These are phyloP conservation scores for Rutstroemia sp. DNA, from an alignment of 2,329 filamentous ascomycete species.

Conservation along the genomic window DNA sequence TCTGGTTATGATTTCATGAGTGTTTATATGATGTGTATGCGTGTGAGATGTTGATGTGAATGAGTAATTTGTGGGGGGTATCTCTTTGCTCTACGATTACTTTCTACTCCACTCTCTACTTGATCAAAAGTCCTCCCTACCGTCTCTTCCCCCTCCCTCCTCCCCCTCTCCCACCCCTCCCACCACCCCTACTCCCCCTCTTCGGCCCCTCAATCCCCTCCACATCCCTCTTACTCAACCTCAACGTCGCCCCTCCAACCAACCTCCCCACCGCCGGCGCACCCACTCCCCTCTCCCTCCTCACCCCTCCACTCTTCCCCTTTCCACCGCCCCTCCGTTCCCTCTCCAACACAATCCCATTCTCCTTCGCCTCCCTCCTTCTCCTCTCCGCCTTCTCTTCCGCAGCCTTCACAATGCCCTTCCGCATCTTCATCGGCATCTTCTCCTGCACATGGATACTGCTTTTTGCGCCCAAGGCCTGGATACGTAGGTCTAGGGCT, in stretches of 20 bases:
- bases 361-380: conserved; percentile 75
- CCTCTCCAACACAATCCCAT: conserved; percentile 78
- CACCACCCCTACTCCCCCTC: conserved; percentile 29
- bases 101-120: background rate
- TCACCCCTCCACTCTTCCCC: conserved; percentile 46
- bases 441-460: conserved; percentile 71
- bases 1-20: background rate
- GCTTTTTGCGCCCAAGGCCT: conserved; percentile 68
- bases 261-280: conserved; percentile 75
- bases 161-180: conserved; percentile 8
- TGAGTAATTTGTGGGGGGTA: background rate
- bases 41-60: background rate
- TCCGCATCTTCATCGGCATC: conserved; percentile 83
- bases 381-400: conserved; percentile 60
- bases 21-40: background rate
- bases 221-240: conserved; percentile 71
- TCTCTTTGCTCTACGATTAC: background rate
- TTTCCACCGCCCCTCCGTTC: conserved; percentile 38
- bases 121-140: background rate
- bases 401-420: conserved; percentile 71
- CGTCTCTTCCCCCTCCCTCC: background rate
- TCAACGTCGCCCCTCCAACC: conserved; percentile 64
- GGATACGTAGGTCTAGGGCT: conserved; percentile 76
- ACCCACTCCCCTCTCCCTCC: conserved; percentile 49
- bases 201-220: conserved; percentile 55